Percentiles rank a stretch among this genome's conserved stretches.
These are phyloP conservation scores for Macrolepiota dolichaula DNA, from an alignment of 768 basidiomycete genomes.

Conservation along the genomic window DNA sequence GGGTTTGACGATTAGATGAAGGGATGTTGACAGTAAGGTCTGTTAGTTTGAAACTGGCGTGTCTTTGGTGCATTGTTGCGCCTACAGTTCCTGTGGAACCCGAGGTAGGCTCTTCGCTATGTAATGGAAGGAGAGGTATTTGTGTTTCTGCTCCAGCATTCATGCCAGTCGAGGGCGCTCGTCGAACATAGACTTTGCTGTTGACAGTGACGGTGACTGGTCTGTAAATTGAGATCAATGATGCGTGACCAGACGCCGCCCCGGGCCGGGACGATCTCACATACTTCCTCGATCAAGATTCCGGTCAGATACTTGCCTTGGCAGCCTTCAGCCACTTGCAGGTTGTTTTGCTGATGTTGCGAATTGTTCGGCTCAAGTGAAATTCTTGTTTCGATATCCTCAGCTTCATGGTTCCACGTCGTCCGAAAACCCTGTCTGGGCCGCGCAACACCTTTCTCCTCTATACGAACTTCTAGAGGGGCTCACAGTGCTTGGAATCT, in stretches of 20 bases:
- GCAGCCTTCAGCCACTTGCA: too few species aligned
- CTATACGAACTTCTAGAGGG: neutral
- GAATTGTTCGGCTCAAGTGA: too few species aligned
- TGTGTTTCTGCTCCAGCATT: neutral
- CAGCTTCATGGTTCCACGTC: neutral
- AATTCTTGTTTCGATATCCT: too few species aligned
- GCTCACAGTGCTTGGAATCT: neutral
- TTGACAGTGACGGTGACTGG: neutral
- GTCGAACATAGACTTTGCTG: neutral
- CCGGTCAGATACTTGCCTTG: too few species aligned
- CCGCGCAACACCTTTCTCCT: neutral
- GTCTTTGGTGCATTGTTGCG: neutral
- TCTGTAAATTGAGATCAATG: neutral
- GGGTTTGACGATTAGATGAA: constrained; percentile 2
- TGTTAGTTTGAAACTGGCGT: neutral
- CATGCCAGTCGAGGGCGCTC: neutral
- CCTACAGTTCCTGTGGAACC: neutral
- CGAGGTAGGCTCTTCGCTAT: neutral
- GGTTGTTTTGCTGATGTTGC: too few species aligned
- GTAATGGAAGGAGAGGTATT: constrained; percentile 8
- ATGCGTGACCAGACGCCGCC: neutral
- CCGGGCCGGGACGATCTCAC: neutral
- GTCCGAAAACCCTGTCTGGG: neutral
- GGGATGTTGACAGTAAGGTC: constrained; percentile 12
- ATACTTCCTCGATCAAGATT: too few species aligned